Evolutionary conservation across 176 grass and related monocot species (phyloP).

Genomic region (Calamus simplicifolius): DNA sequence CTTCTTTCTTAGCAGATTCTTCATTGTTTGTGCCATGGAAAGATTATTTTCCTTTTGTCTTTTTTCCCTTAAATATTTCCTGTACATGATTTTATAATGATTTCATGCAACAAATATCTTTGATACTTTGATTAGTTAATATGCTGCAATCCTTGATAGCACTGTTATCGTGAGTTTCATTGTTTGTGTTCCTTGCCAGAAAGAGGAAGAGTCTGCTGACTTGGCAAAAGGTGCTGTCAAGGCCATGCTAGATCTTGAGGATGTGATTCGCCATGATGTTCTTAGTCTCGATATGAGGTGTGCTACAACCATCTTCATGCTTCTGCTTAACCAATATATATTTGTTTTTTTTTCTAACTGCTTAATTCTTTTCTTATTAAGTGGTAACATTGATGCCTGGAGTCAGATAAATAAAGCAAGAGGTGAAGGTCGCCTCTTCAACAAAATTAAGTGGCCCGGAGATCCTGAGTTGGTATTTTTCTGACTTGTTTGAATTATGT

Average conservation of each 20-base stretch:
- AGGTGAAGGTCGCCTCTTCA: constrained; percentile 69
- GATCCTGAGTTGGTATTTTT: constrained; percentile 60
- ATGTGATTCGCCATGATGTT: constrained; percentile 72
- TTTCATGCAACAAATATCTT: too few relatives aligned
- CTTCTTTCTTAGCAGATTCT: too few relatives aligned
- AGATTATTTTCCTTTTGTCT: too few relatives aligned
- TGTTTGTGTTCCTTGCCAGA: constrained; percentile 31
- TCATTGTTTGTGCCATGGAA: too few relatives aligned
- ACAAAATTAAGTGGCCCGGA: constrained; percentile 72
- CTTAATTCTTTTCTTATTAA: constrained; percentile 29
- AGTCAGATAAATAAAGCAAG: constrained; percentile 43
- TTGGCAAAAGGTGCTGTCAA: constrained; percentile 57
- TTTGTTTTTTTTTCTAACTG: constrained; percentile 10
- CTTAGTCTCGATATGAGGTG: constrained; percentile 70
- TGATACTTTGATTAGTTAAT: too few relatives aligned
- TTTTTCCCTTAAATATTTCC: too few relatives aligned
- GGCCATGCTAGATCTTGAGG: constrained; percentile 80
- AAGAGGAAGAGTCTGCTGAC: constrained; percentile 43
- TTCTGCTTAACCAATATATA: neutral
- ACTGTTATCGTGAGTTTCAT: neutral
- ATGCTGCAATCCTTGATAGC: too few relatives aligned
- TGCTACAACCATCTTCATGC: neutral
- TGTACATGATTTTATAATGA: too few relatives aligned
- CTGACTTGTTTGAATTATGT: neutral
- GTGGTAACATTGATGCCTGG: constrained; percentile 59